Evolutionary conservation across 441 rosid genomes (phyloP), one percentile per base, ranked within the genome.

Genomic region (Manihot esculenta): DNA sequence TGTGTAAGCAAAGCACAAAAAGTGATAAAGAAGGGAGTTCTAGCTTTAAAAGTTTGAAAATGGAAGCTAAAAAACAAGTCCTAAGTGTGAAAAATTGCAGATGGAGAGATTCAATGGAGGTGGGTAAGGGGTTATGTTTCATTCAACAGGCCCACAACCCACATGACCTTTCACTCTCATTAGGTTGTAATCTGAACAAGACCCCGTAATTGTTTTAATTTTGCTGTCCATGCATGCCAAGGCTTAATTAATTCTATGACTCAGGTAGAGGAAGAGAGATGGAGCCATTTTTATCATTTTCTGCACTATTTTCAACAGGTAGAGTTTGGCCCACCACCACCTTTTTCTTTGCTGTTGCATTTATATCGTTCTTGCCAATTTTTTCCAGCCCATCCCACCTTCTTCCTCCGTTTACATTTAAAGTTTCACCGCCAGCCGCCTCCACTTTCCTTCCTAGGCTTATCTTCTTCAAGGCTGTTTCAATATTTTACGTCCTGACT

Each of bases 161-260:
- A 77, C 83, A 69, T 82, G 83, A 66, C 72, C 76, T 76, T 69
- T 82, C 85, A 66, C 77, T 77, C 74, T 82, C 79, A 55, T 50
- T 15, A 17, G 68, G 78, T 64, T 72, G 80, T 70, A 70, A 55
- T 64, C 12, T 33, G 68, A 72, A 55, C 44, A 27, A 24, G 17
- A 64, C 55, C 23, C 71, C 27, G 18, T 50, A 72, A 27, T 57
- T 48, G 53, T 44, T 56, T 68, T 50, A 44, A 67, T 66, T 74
- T 75, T 54, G 68, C 27, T 10, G 42, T 44, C 68, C 73, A 63
- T 58, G 26, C 44, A 57, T 20, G 68, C 64, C 69, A 21, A 10
- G 9, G n/a, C 55, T 48, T 49, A 45, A 47, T 66, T 67, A 56
- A 65, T 62, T 75, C 66, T 72, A 62, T 13, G 45, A 63, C 45